Base-by-base conservation (phyloP, 75 land plant genomes). In the Pinus albicaulis region DNA sequence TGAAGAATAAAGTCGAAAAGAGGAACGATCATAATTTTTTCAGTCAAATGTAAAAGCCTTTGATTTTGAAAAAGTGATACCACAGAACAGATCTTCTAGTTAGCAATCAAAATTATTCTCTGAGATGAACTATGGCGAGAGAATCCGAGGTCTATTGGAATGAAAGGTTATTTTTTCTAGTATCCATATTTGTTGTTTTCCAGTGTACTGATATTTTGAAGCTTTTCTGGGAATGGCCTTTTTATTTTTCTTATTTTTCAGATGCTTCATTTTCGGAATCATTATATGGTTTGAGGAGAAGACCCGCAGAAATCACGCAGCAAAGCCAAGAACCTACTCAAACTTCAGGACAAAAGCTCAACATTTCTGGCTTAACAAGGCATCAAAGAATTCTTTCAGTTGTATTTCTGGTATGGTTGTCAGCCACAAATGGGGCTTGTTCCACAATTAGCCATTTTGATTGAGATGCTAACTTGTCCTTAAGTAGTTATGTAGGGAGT, bases 231-330 rank as follows among this genome's bases (percentile, higher is more conserved):
- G 53, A 48, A 48, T 48, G 12, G 12, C 53, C 53, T 48, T 48
- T 10, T 48, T 2, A 48, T 48, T 48, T 48, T 48, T 48, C 53
- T 48, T 48, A 48, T 48, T 48, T 59, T 76, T 59, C 89, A 98
- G 99, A 98, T 92, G 98, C 98, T 61, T 98, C 99, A 44, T 98
- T 98, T 75, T 76, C 99, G 5, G 99, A 98, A 74, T 90, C 96
- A 8, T 81, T 98, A 58, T 98, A 98, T 89, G 98, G 99, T 53
- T 78, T 98, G 65, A 79, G 96, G 28, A 88, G 99, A 75, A 86
- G 91, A 52, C 76, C 90, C 23, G 92, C 79, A n/a, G 85, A 82
- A n/a, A 77, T 88, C 11, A 69, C 58, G 59, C 59, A 80, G 14
- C 79, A 72, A 25, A 34, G 14, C 15, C 82, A 75, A 74, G 57